Evolutionary conservation across 2,329 filamentous ascomycete species (phyloP).

Genomic region (Thielaviopsis euricoi): DNA sequence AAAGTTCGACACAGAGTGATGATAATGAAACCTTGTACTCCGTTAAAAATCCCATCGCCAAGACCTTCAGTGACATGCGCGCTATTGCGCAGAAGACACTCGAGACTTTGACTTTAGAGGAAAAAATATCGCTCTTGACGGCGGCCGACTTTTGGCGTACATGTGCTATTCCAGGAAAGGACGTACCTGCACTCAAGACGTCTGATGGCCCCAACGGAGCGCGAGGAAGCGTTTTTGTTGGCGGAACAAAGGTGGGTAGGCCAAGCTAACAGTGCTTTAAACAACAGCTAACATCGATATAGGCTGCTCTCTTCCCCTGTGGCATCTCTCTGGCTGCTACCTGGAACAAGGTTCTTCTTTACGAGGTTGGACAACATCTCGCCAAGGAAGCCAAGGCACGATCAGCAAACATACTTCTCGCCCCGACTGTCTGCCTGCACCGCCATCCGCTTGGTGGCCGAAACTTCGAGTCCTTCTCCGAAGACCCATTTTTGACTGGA

Average conservation of each 20-base stretch:
- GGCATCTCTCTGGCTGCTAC: slow-evolving; percentile 64
- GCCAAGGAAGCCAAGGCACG: slow-evolving; percentile 57
- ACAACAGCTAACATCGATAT: slow-evolving; percentile 12
- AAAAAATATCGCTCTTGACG: slow-evolving; percentile 45
- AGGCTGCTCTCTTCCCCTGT: slow-evolving; percentile 66
- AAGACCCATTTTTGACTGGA: slow-evolving; percentile 64
- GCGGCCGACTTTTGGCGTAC: slow-evolving; percentile 58
- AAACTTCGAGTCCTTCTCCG: slow-evolving; percentile 76
- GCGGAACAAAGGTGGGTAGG: slow-evolving; percentile 39
- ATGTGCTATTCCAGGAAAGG: slow-evolving; percentile 42
- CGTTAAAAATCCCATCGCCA: no score
- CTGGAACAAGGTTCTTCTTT: slow-evolving; percentile 57
- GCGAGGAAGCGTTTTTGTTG: slow-evolving; percentile 51
- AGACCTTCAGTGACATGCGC: no score
- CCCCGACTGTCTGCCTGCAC: slow-evolving; percentile 68
- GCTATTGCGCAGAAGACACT: neutral
- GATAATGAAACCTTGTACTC: no score
- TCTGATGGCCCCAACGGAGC: slow-evolving; percentile 57
- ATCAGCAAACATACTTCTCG: slow-evolving; percentile 57
- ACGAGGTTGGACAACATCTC: slow-evolving; percentile 53
- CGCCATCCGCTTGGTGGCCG: slow-evolving; percentile 68
- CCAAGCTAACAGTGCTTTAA: neutral
- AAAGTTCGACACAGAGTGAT: neutral
- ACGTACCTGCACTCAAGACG: slow-evolving; percentile 47
- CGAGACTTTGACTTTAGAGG: slow-evolving; percentile 30